These are phyloP conservation scores for Aegilops sharonensis DNA, from an alignment of 176 grass and related monocot species.

Conservation along the genomic window DNA sequence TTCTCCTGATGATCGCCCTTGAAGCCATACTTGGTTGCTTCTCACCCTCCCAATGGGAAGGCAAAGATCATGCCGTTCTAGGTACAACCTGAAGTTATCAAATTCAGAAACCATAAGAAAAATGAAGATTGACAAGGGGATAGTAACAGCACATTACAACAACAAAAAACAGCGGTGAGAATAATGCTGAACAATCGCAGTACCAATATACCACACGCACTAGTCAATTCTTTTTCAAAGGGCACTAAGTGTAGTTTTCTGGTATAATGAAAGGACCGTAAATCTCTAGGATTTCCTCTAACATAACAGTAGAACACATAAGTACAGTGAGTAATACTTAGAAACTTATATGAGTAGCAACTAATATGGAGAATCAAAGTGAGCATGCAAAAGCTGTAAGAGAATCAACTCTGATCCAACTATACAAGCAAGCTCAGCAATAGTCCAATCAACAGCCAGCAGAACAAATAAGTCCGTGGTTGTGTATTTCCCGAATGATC, in stretches of 20 bases:
- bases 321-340: background rate
- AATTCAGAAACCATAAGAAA: constrained; percentile 10
- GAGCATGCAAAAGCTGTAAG: background rate
- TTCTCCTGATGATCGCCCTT: constrained; percentile 71
- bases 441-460: background rate
- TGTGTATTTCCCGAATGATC: background rate
- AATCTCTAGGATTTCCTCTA: background rate
- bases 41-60: constrained; percentile 44
- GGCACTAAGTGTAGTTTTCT: background rate
- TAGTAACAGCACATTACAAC: constrained; percentile 6
- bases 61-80: constrained; percentile 59
- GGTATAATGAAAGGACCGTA: background rate
- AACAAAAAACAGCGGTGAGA: background rate
- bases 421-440: constrained; percentile 20
- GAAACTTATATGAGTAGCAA: background rate
- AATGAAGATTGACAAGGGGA: background rate
- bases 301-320: background rate
- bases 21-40: constrained; percentile 67
- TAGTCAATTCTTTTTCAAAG: constrained; percentile 7
- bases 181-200: background rate
- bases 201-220: background rate
- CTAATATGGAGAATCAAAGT: background rate
- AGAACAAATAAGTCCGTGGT: background rate
- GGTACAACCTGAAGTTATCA: constrained; percentile 48
- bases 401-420: constrained; percentile 1